phyloP scores from a whole-genome alignment of 2,329 filamentous ascomycete species.

The Trichophyton verrucosum region DNA sequence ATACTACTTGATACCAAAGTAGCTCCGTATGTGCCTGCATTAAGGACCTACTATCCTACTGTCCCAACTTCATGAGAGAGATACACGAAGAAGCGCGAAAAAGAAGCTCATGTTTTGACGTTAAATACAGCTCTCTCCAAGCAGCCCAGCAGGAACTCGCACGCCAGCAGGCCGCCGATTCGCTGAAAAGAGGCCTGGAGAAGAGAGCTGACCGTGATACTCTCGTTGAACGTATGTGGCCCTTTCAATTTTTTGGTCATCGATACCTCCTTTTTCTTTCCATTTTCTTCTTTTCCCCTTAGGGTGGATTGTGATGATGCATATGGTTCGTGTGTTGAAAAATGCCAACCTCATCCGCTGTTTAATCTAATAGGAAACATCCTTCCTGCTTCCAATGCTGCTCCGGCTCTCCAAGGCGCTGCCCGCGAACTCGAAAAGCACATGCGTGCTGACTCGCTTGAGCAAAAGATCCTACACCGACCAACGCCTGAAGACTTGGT shows the following conservation, averaged over 20 bases:
- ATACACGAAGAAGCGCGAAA: neutral
- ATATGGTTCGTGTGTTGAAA: constrained; percentile 6
- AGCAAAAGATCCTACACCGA: constrained; percentile 70
- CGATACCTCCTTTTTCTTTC: constrained; percentile 3
- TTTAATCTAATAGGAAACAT: constrained; percentile 56
- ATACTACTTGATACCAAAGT: constrained; percentile 56
- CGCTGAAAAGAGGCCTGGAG: constrained; percentile 51
- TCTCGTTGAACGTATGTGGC: constrained; percentile 59
- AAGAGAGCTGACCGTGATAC: constrained; percentile 57
- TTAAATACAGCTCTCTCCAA: constrained; percentile 36
- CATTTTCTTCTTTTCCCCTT: constrained; percentile 5
- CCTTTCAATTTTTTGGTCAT: neutral
- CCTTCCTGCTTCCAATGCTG: constrained; percentile 63
- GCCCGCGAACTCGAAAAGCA: constrained; percentile 76
- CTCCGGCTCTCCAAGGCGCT: constrained; percentile 65
- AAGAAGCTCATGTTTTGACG: neutral
- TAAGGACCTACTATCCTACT: neutral
- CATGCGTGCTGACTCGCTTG: constrained; percentile 76
- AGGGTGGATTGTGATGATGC: neutral
- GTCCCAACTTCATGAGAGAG: neutral
- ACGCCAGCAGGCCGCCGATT: constrained; percentile 50
- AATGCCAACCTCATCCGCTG: neutral
- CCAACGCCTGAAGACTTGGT: constrained; percentile 66
- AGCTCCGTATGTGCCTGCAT: constrained; percentile 44
- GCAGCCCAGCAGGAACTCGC: constrained; percentile 50